Evolutionary conservation across 2,329 filamentous ascomycete species (phyloP), one percentile per base, ranked within the genome.

Genomic region (Purpureocillium takamizusanense): DNA sequence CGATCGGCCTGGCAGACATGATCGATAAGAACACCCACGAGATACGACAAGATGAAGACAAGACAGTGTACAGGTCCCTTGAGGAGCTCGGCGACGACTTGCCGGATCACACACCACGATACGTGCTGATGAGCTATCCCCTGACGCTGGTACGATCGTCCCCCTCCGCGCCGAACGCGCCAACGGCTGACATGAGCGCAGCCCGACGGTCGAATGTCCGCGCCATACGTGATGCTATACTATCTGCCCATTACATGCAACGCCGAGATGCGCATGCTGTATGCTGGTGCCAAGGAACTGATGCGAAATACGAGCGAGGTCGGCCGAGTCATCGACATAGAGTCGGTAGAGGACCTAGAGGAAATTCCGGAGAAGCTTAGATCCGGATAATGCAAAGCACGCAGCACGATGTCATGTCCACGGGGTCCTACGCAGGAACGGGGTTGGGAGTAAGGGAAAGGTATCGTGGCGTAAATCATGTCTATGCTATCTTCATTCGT

Each of bases 231-330:
- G 34, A 77, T 97, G 58, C 67, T 98, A 16, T 95, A 94, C 69
- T 97, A 95, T 66, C 78, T 97, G 16, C 92, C 92, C 7, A 83
- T 82, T 37, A 95, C 90, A 35, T 92, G 86, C 66, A 95, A 94
- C 59, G 78, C 74, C 49, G 85, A 89, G 55, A 69, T 84, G 55
- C 79, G 86, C 50, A 97, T 97, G 92, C 69, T 92, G 57, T 98
- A 97, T 60, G 92, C 92, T 23, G 85, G 89, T 30, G 92, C 92
- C 32, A 95, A 95, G 64, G 92, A 98, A 66, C 65, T 97, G 60
- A 88, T 97, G 83, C 79, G 89, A 47, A 94, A 86, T 56, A 94
- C 86, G 39, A 86, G 86, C 42, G 88, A 95, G 66, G 89, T 88
- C n/a, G 82, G 83, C 38, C 78, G 77, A 49, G 82, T 97, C 18